A percentile compares a stretch with the other conserved stretches of the same genome.
phyloP scores from a whole-genome alignment of 345 rosid genomes.

The Syzygium aqueum region DNA sequence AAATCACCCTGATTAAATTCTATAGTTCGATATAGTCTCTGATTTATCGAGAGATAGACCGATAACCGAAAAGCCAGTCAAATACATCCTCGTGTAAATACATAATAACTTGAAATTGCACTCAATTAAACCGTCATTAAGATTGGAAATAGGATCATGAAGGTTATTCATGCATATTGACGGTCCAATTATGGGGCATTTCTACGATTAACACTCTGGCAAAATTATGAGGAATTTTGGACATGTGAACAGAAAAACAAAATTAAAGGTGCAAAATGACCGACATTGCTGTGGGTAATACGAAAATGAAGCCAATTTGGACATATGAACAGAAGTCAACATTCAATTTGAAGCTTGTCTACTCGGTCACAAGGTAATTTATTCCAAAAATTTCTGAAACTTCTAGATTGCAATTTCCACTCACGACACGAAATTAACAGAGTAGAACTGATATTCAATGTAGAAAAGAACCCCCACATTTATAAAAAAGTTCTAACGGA shows the following conservation, averaged over 20 bases:
- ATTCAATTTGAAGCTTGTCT: neutral
- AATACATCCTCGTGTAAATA: accelerated
- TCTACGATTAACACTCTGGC: neutral
- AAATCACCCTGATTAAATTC: no score
- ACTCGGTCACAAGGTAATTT: neutral
- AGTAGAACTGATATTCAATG: no score
- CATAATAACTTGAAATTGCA: no score
- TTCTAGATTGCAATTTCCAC: neutral
- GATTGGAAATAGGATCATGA: accelerated
- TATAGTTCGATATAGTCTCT: neutral
- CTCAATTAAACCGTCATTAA: no score
- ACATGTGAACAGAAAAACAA: accelerated
- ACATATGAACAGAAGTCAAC: neutral
- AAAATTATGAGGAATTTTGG: no score
- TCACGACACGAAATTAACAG: no score
- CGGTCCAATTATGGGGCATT: neutral
- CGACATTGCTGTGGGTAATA: neutral
- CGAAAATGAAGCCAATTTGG: no score
- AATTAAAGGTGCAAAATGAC: neutral
- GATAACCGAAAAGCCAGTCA: neutral
- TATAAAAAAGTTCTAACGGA: neutral
- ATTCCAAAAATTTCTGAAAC: neutral
- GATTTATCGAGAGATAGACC: neutral
- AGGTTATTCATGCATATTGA: neutral
- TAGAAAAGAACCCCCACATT: neutral